Conservation (phyloP, 139 green algal species). For the Raphidocelis subcapitata region DNA sequence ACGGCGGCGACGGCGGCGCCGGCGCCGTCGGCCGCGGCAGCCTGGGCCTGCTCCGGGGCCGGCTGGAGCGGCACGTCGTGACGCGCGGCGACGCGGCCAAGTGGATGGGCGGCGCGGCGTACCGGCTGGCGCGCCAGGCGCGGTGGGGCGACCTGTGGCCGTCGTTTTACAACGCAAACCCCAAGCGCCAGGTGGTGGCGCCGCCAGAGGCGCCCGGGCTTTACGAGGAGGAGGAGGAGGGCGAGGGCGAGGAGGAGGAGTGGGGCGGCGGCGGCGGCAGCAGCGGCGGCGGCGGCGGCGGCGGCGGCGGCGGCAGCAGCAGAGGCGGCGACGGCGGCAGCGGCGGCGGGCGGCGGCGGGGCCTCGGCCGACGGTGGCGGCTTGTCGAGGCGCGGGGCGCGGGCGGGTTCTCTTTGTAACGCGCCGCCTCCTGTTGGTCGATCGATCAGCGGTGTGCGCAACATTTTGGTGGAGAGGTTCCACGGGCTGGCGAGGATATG, state of each 20-base stretch:
- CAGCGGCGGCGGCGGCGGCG: neutral
- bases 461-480: too few species aligned
- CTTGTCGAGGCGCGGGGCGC: too few species aligned
- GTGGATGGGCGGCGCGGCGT: conserved; percentile 51
- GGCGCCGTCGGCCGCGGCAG: neutral
- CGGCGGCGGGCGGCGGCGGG: too few species aligned
- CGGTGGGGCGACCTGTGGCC: conserved; percentile 80
- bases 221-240: too few species aligned
- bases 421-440: too few species aligned
- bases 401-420: too few species aligned
- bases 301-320: neutral
- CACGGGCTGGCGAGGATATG: too few species aligned
- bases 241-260: too few species aligned
- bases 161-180: conserved; percentile 38
- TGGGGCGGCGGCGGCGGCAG: too few species aligned
- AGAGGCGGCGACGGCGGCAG: neutral
- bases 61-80: conserved; percentile 52
- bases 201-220: neutral
- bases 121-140: conserved; percentile 47
- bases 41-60: neutral
- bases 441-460: too few species aligned
- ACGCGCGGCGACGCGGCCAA: conserved; percentile 20
- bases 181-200: neutral
- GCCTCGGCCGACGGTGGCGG: too few species aligned
- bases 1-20: too few species aligned